Evolutionary conservation across 2,329 filamentous ascomycete genomes (phyloP).

Genomic region (Alternaria rosae): DNA sequence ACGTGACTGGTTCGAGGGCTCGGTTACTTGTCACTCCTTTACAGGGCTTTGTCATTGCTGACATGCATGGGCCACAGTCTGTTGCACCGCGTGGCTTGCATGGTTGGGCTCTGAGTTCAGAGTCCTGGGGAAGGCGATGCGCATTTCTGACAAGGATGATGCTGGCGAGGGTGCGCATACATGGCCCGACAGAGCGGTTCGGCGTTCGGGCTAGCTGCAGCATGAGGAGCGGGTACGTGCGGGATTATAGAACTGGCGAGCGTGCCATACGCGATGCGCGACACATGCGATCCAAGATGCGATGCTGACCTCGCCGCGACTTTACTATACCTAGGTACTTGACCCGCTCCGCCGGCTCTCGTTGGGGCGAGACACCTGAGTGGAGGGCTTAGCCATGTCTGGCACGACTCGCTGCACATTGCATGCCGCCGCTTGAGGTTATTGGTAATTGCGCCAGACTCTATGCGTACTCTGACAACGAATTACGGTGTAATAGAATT

Average conservation of each 20-base stretch:
- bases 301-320: background rate
- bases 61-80: conserved; percentile 10
- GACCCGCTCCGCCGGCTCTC: background rate
- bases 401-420: background rate
- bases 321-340: background rate
- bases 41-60: conserved; percentile 3
- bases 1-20: conserved; percentile 6
- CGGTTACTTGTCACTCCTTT: background rate
- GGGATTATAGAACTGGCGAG: background rate
- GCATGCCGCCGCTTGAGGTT: background rate
- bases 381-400: background rate
- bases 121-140: background rate
- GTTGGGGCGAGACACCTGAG: background rate
- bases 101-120: conserved; percentile 12
- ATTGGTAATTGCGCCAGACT: background rate
- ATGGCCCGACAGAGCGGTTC: conserved; percentile 3
- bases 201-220: background rate
- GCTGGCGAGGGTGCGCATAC: background rate
- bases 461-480: background rate
- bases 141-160: background rate
- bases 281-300: background rate
- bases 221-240: background rate
- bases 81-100: conserved; percentile 17
- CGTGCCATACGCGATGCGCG: background rate
- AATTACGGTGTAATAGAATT: background rate